Percentiles rank a stretch among this genome's conserved stretches.
These are phyloP conservation scores for Colletotrichum sp. DNA, from an alignment of 2,329 filamentous ascomycete genomes.

Conservation along the genomic window DNA sequence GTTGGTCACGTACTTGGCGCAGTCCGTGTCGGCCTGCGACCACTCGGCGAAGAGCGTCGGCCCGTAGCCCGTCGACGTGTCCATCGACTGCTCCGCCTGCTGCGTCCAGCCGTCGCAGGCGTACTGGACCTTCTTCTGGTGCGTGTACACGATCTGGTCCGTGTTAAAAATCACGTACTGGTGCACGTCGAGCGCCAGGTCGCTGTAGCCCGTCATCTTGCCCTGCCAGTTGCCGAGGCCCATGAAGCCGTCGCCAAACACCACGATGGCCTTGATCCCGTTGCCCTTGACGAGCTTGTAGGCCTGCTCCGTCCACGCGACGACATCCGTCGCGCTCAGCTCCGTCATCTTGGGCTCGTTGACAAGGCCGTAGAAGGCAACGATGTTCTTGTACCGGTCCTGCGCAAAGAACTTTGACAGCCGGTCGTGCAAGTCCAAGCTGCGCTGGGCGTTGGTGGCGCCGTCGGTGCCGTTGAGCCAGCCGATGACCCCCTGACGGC, in stretches of 20 bases:
- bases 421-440: constrained; percentile 85
- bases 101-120: constrained; percentile 87
- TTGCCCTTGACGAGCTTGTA: constrained; percentile 77
- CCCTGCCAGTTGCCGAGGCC: constrained; percentile 92
- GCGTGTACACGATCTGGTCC: constrained; percentile 80
- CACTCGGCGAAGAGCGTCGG: constrained; percentile 96
- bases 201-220: constrained; percentile 71
- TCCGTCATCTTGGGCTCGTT: constrained; percentile 93
- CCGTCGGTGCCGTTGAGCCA: constrained; percentile 96
- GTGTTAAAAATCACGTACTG: constrained; percentile 99
- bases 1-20: constrained; percentile 85
- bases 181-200: constrained; percentile 92
- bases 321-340: constrained; percentile 69
- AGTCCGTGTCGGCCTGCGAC: constrained; percentile 98
- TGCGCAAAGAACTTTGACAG: constrained; percentile 94
- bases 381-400: constrained; percentile 87
- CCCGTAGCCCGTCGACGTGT: constrained; percentile 81
- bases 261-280: constrained; percentile 73
- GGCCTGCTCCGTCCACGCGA: constrained; percentile 80
- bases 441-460: constrained; percentile 76
- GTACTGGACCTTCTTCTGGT: constrained; percentile 84
- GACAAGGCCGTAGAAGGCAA: constrained; percentile 90
- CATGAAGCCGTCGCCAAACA: constrained; percentile 95
- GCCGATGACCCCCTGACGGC: constrained; percentile 77
- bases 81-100: constrained; percentile 76